Percentiles rank a stretch among this genome's conserved stretches.
These are phyloP conservation scores for Podaxis rugospora DNA, from an alignment of 768 basidiomycete genomes.

Conservation along the genomic window DNA sequence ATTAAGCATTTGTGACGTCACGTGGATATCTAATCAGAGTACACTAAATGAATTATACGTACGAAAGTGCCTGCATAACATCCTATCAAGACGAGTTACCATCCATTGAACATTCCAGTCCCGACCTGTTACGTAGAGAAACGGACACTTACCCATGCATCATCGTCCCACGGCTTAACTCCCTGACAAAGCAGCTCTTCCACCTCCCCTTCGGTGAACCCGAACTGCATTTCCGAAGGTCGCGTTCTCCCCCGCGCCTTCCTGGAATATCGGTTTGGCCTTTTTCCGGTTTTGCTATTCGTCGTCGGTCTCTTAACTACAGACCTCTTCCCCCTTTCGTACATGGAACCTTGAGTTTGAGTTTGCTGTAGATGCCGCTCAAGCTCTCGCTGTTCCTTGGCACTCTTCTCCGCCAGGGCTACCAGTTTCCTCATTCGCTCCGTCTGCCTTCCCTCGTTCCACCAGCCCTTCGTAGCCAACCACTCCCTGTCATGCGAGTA, in stretches of 20 bases:
- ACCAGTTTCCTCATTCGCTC: constrained; percentile 25
- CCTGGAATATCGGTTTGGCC: background rate
- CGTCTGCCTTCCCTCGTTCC: constrained; percentile 28
- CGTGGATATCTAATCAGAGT: background rate
- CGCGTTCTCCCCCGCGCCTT: background rate
- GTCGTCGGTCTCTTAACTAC: background rate
- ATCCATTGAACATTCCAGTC: background rate
- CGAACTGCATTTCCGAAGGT: background rate
- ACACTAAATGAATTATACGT: background rate
- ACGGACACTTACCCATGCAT: background rate
- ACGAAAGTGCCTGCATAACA: constrained; percentile 4
- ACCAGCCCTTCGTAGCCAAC: constrained; percentile 45
- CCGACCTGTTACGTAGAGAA: background rate
- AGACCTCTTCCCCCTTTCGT: too few species aligned
- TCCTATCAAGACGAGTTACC: background rate
- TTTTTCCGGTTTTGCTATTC: background rate
- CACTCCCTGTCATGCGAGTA: constrained; percentile 45
- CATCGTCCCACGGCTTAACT: constrained; percentile 7
- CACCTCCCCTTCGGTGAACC: background rate
- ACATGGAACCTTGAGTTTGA: background rate
- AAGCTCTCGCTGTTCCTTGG: constrained; percentile 9
- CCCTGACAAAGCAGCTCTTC: constrained; percentile 4
- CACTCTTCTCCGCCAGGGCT: constrained; percentile 20
- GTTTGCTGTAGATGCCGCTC: background rate
- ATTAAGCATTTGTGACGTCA: background rate